Evolutionary conservation across 2,329 filamentous ascomycete species (phyloP), one percentile per base, ranked within the genome.

Genomic region (Epichloe uncinata): DNA sequence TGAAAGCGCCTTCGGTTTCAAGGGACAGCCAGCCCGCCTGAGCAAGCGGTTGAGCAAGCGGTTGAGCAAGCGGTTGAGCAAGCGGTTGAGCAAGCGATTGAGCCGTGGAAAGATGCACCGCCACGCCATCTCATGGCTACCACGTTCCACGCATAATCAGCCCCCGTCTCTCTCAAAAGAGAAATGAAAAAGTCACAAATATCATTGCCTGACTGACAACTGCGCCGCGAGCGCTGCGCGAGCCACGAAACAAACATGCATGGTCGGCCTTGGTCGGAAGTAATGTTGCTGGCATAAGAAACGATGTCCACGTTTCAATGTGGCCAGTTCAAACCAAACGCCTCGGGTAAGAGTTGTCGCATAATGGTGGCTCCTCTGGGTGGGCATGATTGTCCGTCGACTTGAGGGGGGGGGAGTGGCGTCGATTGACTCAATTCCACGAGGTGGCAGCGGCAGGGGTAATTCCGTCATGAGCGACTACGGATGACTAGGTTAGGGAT

Each of bases 81-180:
- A n/a, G n/a, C n/a, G 69, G 71, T 73, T 72, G 20, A 20, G 20
- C 20, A 20, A 20, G 22, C 6, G 6, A 6, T 26, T 26, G 22
- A 26, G 22, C 22, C 22, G 2, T 26, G 26, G 26, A 30, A 30
- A 30, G 26, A 30, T 30, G 26, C 26, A 30, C n/a, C n/a, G n/a
- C n/a, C n/a, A n/a, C n/a, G n/a, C n/a, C n/a, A 22, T 22, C 5
- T 22, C 22, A 62, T 58, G 60, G 58, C 67, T 73, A 72, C 71
- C 69, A 69, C 68, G 74, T 78, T 78, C 78, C 71, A 75, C 26
- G 26, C 26, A 30, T 9, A 30, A 30, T 30, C 26, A 30, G 3
- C 8, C 26, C 26, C 26, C 26, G 8, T 30, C 26, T 30, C 26
- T 30, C 7, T 30, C 26, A n/a, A n/a, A n/a, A n/a, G n/a, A n/a